Evolutionary conservation across 345 rosid genomes (phyloP), one percentile per base, ranked within the genome.

Genomic region (Passiflora organensis): DNA sequence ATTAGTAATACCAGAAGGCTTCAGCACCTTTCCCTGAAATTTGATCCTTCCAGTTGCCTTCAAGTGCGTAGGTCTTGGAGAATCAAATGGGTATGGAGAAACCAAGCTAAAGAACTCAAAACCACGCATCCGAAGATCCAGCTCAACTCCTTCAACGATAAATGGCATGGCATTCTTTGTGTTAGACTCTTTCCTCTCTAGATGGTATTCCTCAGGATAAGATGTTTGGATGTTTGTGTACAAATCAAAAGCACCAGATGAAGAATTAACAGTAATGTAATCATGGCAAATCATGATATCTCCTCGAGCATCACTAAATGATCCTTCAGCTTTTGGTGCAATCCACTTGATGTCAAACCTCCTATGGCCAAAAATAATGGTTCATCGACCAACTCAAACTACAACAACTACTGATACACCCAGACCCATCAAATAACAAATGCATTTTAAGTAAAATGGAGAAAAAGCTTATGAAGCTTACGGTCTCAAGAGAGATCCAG

Each of bases 261-360:
- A 86, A 48, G 98, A 86, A 68, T 72, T 81, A 62, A 88, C 67
- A 41, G 81, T 88, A 23, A 91, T 84, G 55, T 70, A 79, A 70
- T 91, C 95, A 80, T 84, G 93, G 53, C 90, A 82, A 76, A 91
- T 86, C 75, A 91, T 68, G 48, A 91, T 82, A 76, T 86, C 95
- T 64, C 98, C 98, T 68, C 98, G 88, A 75, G 96, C 96, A 80
- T 91, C 98, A 64, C 73, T 72, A 59, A 91, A 84, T 59, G 96
- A 91, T 56, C 96, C 96, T 82, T 88, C 95, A 45, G 96, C 98
- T 77, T 91, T 88, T 66, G 98, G 93, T 60, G 98, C 98, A 48
- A 72, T 79, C 98, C 95, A 91, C 71, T 84, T 91, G 70, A 88
- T 80, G 65, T 88, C 96, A 75, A 91, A 91, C 79, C 96, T 88